phyloP scores from a whole-genome alignment of 148 eudicot species.

The Chenopodium album region DNA sequence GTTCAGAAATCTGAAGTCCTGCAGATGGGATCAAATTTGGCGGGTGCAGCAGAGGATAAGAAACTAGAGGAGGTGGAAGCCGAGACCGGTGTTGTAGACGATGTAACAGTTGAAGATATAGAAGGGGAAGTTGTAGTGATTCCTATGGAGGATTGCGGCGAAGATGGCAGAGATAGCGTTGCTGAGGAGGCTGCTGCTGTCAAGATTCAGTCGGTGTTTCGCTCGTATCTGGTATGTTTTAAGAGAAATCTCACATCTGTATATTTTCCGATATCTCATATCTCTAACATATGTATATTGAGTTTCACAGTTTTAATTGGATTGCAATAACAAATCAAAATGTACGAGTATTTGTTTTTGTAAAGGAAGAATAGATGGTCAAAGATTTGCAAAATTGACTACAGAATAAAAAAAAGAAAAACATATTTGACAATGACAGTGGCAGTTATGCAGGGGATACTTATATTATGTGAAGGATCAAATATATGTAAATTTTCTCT shows the following conservation, averaged over 20 bases:
- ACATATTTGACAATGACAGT: neutral
- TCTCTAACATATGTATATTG: too few species aligned
- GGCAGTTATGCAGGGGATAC: neutral
- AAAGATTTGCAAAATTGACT: neutral
- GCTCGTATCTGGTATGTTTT: conserved; percentile 61
- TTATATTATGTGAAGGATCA: neutral
- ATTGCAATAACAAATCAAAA: too few species aligned
- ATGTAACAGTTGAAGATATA: conserved; percentile 35
- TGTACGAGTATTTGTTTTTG: too few species aligned
- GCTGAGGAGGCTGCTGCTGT: conserved; percentile 59
- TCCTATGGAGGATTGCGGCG: conserved; percentile 7
- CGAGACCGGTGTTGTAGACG: conserved; percentile 32
- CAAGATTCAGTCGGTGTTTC: conserved; percentile 76
- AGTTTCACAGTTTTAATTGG: too few species aligned
- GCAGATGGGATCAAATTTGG: neutral
- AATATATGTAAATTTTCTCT: too few species aligned
- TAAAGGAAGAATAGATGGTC: neutral
- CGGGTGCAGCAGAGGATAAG: neutral
- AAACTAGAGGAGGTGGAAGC: neutral
- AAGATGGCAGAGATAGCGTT: conserved; percentile 24
- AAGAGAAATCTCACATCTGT: too few species aligned
- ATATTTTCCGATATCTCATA: too few species aligned
- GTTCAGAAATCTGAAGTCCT: conserved; percentile 24
- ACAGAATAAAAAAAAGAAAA: neutral
- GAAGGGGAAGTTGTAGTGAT: conserved; percentile 47